phyloP scores from a whole-genome alignment of 352 stramenopile genomes.

The Phytophthora syringae region DNA sequence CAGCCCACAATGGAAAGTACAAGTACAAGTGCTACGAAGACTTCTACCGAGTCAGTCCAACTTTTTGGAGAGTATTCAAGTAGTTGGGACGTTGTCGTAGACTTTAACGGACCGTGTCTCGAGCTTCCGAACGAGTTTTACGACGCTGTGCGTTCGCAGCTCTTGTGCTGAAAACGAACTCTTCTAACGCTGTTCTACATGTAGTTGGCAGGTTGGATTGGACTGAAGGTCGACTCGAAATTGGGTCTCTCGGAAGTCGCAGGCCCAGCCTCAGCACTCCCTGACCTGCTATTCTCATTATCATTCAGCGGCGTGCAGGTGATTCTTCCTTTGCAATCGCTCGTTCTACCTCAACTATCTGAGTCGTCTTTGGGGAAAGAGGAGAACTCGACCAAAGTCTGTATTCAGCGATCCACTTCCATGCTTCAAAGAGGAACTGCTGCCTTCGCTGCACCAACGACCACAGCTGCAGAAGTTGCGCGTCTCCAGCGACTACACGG shows the following conservation, averaged over 20 bases:
- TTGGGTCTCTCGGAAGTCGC: slow-evolving; percentile 55
- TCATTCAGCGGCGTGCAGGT: slow-evolving; percentile 39
- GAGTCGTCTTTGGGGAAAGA: slow-evolving; percentile 7
- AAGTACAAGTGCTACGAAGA: background rate
- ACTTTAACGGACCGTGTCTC: slow-evolving; percentile 68
- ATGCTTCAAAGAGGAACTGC: slow-evolving; percentile 62
- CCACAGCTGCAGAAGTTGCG: slow-evolving; percentile 45
- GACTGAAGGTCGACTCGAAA: slow-evolving; percentile 50
- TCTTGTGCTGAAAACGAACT: background rate
- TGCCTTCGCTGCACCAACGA: slow-evolving; percentile 49
- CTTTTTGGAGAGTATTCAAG: slow-evolving; percentile 63
- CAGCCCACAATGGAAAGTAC: background rate
- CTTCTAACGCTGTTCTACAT: slow-evolving; percentile 7
- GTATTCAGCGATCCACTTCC: slow-evolving; percentile 60
- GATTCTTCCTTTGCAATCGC: slow-evolving; percentile 47
- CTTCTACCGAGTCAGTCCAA: slow-evolving; percentile 6
- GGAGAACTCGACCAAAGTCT: slow-evolving; percentile 36
- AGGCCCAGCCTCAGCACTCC: slow-evolving; percentile 21
- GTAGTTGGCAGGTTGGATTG: slow-evolving; percentile 63
- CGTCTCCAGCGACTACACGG: slow-evolving; percentile 63
- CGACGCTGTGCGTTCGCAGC: slow-evolving; percentile 41
- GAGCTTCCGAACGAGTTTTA: slow-evolving; percentile 70
- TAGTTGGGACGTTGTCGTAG: slow-evolving; percentile 64
- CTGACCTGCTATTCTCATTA: slow-evolving; percentile 56
- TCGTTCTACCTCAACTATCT: slow-evolving; percentile 47